Evolutionary conservation across 768 basidiomycete genomes (phyloP), one percentile per base, ranked within the genome.

Genomic region (Dioszegia aurantiaca): DNA sequence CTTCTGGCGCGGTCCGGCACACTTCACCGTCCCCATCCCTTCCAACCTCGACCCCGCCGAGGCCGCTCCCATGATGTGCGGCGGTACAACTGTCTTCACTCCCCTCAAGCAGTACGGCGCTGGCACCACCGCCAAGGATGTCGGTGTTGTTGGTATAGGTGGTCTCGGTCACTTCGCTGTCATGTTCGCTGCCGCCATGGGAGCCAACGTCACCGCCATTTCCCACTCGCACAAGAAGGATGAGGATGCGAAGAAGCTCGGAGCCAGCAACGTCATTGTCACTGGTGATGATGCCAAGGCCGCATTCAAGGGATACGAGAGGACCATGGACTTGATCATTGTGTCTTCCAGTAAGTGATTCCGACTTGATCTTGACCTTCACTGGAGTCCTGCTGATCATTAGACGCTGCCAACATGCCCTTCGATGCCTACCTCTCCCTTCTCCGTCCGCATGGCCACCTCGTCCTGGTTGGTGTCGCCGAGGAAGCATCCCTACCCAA

Each of bases 11-110:
- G 64, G 63, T 53, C 72, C 59, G 31, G 58, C 59, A 47, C 72
- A 71, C 85, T 75, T 89, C 85, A 37, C 78, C 74, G 69, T 86
- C 81, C 56, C 88, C 64, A 36, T 86, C 83, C 87, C 86, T 84
- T 14, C 86, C 72, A n/a, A 80, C 78, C 54, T 81, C 79, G 58
- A 85, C 77, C 68, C 79, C 77, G 37, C 70, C 2, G 37, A 63
- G 11, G 74, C 72, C 9, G 74, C 74, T 19, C 72, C 74, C 1
- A 67, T 73, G 61, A 56, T 75, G 24, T 75, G 74, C 44, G 73
- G 64, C 16, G 74, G 74, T 36, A 61, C 55, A 3, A 76, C 72
- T 30, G 60, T 76, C n/a, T 76, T 52, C 62, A 61, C 65, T 11
- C 74, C 74, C 9, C 56, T 76, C 33, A 58, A 44, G 21, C 46